These are phyloP conservation scores for Lipomyces anomalus DNA, from an alignment of 805 yeast species.

Conservation along the genomic window DNA sequence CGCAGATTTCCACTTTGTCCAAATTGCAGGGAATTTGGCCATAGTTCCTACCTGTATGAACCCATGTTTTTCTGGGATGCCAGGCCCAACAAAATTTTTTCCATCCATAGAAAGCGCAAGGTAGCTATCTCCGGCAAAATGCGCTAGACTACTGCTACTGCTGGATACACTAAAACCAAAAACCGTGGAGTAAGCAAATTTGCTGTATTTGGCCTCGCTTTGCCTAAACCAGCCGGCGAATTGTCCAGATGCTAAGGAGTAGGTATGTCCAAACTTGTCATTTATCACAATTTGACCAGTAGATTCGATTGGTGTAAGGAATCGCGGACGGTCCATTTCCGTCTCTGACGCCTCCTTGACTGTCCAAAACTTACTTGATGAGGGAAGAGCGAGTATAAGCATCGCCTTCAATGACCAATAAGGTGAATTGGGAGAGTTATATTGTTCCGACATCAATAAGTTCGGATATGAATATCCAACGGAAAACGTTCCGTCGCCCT, in stretches of 20 bases:
- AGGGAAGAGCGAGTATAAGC: slow-evolving; percentile 24
- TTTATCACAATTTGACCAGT: slow-evolving; percentile 9
- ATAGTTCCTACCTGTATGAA: slow-evolving; percentile 3
- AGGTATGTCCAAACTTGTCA: slow-evolving; percentile 10
- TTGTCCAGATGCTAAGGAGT: slow-evolving; percentile 7
- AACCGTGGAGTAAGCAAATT: slow-evolving; percentile 27
- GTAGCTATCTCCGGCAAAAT: slow-evolving; percentile 23
- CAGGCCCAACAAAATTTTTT: slow-evolving; percentile 6
- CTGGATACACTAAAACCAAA: slow-evolving; percentile 26
- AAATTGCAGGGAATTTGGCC: slow-evolving; percentile 11
- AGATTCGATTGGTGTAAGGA: neutral
- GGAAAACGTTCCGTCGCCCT: slow-evolving; percentile 23
- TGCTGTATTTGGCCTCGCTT: slow-evolving; percentile 26
- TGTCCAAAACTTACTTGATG: slow-evolving; percentile 25
- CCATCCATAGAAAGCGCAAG: slow-evolving; percentile 25
- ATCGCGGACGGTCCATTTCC: neutral
- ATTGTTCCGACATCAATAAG: slow-evolving; percentile 25
- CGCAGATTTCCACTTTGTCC: slow-evolving; percentile 21
- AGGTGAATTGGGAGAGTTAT: slow-evolving; percentile 28
- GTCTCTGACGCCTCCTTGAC: slow-evolving; percentile 12
- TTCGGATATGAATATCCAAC: slow-evolving; percentile 28
- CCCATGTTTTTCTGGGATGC: slow-evolving; percentile 15
- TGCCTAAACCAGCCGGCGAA: slow-evolving; percentile 16
- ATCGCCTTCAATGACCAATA: slow-evolving; percentile 28
- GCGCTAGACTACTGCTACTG: slow-evolving; percentile 7